Percentiles rank a stretch among this genome's conserved stretches.
phyloP scores from a whole-genome alignment of 2,329 filamentous ascomycete genomes.

The Alternaria sp. region DNA sequence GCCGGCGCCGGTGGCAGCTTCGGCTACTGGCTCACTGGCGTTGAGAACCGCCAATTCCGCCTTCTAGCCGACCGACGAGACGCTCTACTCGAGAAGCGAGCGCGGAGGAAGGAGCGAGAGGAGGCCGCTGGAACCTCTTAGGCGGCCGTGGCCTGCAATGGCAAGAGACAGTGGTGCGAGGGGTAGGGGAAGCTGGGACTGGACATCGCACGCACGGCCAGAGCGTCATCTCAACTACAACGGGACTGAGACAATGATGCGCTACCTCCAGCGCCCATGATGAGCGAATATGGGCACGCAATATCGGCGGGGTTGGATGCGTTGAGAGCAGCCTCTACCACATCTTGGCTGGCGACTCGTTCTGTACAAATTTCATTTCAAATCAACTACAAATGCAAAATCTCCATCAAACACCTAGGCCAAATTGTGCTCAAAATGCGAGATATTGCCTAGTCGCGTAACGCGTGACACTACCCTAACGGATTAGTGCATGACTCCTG shows the following conservation, averaged over 20 bases:
- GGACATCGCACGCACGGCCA: background rate
- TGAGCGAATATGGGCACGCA: constrained; percentile 1
- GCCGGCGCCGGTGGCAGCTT: constrained; percentile 86
- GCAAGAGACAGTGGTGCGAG: background rate
- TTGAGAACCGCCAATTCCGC: constrained; percentile 81
- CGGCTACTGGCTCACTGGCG: constrained; percentile 94
- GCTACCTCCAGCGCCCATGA: constrained; percentile 8
- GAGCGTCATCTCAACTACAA: constrained; percentile 3
- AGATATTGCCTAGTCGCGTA: constrained; percentile 35
- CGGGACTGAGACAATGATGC: constrained; percentile 1
- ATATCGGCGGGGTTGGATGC: constrained; percentile 7
- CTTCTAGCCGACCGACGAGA: constrained; percentile 81
- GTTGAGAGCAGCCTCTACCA: constrained; percentile 29
- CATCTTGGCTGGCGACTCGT: constrained; percentile 40
- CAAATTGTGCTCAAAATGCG: constrained; percentile 22
- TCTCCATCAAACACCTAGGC: background rate
- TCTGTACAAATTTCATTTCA: constrained; percentile 39
- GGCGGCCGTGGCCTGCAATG: background rate
- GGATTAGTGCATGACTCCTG: constrained; percentile 38
- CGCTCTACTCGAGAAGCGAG: constrained; percentile 85
- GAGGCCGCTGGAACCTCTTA: constrained; percentile 38
- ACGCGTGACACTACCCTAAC: constrained; percentile 17
- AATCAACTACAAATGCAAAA: constrained; percentile 17
- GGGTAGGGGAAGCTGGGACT: constrained; percentile 1
- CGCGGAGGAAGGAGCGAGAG: constrained; percentile 73